Evolutionary conservation across 2,329 filamentous ascomycete species (phyloP).

Genomic region (Trichoderma brevicompactum): DNA sequence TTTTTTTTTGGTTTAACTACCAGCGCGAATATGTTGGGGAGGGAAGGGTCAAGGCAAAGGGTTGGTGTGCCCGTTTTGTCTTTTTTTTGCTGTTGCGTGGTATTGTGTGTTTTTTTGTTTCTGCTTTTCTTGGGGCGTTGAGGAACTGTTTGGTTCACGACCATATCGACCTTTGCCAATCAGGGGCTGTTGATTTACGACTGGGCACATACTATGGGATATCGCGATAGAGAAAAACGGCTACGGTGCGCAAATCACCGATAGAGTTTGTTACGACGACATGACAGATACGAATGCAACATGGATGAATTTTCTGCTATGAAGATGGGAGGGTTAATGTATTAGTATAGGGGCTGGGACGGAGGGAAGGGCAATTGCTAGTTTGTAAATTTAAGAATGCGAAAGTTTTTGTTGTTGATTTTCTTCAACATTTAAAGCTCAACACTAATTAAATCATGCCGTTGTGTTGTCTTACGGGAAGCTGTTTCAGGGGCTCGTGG

Average conservation of each 20-base stretch:
- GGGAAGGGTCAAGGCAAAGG: neutral
- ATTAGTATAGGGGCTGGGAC: constrained; percentile 1
- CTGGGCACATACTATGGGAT: constrained; percentile 24
- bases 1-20: neutral
- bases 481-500: constrained; percentile 16
- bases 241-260: constrained; percentile 23
- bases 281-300: constrained; percentile 26
- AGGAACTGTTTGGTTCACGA: constrained; percentile 23
- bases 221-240: constrained; percentile 29
- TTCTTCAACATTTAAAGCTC: neutral
- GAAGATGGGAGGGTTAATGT: constrained; percentile 11
- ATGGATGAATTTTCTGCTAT: constrained; percentile 20
- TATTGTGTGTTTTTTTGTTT: neutral
- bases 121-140: constrained; percentile 6
- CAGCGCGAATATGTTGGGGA: neutral
- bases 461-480: neutral
- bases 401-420: neutral
- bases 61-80: neutral
- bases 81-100: neutral
- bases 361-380: constrained; percentile 13
- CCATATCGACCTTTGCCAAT: neutral
- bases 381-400: constrained; percentile 3
- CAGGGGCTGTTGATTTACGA: constrained; percentile 19
- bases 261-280: constrained; percentile 27
- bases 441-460: neutral